Evolutionary conservation across 345 rosid species (phyloP).

Genomic region (Barbarea vulgaris): DNA sequence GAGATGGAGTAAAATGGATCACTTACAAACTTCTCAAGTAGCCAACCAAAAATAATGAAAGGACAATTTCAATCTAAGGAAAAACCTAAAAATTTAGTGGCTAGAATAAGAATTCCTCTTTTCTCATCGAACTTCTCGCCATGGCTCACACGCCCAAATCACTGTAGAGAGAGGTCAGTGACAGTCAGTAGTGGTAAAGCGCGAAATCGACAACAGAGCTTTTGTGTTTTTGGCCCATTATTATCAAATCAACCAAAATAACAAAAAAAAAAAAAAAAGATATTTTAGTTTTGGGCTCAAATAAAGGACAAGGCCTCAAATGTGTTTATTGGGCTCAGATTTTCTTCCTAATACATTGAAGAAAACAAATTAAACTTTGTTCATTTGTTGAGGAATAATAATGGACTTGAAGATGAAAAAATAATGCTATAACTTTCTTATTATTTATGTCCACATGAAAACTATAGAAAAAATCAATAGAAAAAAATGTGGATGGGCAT

Average conservation of each 20-base stretch:
- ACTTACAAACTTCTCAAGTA: slow-evolving; percentile 20
- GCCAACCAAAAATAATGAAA: too few species aligned
- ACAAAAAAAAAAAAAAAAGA: too few species aligned
- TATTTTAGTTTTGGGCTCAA: not conserved
- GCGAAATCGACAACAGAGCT: slow-evolving; percentile 11
- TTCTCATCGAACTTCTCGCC: slow-evolving; percentile 22
- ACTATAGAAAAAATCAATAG: not conserved
- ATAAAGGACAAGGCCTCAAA: not conserved
- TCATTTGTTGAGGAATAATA: not conserved
- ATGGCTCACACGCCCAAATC: not conserved
- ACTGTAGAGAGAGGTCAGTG: not conserved
- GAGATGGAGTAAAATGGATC: not conserved
- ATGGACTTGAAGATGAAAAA: not conserved
- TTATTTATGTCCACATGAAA: not conserved
- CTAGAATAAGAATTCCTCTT: not conserved
- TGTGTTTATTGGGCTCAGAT: not conserved
- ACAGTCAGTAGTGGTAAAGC: slow-evolving; percentile 8
- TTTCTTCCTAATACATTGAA: not conserved
- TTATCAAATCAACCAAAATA: too few species aligned
- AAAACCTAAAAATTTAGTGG: not conserved
- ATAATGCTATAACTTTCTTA: not conserved
- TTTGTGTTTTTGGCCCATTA: not conserved
- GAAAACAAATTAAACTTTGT: not conserved
- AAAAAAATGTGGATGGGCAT: not conserved
- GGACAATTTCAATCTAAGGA: not conserved